phyloP scores from a whole-genome alignment of 108 stramenopile genomes.

The Aureococcus anophagefferens region DNA sequence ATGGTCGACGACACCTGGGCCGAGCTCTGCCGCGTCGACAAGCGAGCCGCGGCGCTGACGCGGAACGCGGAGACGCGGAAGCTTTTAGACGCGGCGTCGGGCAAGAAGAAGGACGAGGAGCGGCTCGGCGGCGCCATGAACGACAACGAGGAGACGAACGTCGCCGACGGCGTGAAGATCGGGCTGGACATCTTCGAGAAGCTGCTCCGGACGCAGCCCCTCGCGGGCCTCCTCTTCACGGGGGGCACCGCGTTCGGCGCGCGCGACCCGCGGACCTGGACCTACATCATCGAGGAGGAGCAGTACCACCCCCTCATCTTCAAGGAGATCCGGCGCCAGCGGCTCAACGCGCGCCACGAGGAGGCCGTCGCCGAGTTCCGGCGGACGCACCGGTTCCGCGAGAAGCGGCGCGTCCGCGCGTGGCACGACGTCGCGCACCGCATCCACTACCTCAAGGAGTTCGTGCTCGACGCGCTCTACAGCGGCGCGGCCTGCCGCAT shows the following conservation, averaged over 20 bases:
- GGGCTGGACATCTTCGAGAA: not conserved
- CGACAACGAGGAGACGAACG: too few species aligned
- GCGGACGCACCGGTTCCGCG: not conserved
- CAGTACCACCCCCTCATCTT: not conserved
- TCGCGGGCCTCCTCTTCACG: not conserved
- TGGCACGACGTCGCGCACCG: not conserved
- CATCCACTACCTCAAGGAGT: too few species aligned
- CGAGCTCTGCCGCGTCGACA: not conserved
- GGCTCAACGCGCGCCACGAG: not conserved
- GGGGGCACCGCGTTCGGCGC: not conserved
- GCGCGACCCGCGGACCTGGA: not conserved
- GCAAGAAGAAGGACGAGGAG: too few species aligned
- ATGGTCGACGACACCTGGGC: not conserved
- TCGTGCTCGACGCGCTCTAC: too few species aligned
- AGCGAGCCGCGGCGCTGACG: too few species aligned
- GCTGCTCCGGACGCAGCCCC: not conserved
- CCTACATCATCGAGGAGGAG: not conserved
- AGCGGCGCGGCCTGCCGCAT: too few species aligned
- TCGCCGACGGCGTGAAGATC: not conserved
- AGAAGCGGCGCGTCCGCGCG: not conserved
- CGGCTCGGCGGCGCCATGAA: too few species aligned
- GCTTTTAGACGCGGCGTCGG: too few species aligned
- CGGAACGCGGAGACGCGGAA: too few species aligned
- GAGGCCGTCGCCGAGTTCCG: not conserved
- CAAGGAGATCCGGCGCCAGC: not conserved